Conservation (phyloP, 306 rosid genomes). For the Trifolium subterraneum region DNA sequence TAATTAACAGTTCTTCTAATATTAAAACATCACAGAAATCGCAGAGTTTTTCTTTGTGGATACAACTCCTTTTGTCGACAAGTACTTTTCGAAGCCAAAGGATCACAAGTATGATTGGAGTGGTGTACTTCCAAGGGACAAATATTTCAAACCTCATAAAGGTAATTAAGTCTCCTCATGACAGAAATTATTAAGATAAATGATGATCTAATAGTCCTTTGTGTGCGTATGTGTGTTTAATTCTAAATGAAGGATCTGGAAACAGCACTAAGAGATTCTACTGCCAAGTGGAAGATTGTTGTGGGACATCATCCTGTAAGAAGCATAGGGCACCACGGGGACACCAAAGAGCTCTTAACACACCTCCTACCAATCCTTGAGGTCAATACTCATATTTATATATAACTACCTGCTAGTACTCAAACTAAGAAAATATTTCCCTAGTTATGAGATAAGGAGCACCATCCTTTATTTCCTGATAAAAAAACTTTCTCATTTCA, state of each 20-base stretch:
- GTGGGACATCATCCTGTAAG: slow-evolving; percentile 56
- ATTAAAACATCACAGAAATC: slow-evolving; percentile 36
- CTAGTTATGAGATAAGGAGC: slow-evolving; percentile 6
- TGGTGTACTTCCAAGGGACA: slow-evolving; percentile 54
- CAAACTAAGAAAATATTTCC: neutral
- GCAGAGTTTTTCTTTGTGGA: slow-evolving; percentile 56
- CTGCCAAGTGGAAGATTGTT: slow-evolving; percentile 55
- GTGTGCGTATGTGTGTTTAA: neutral
- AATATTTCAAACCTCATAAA: slow-evolving; percentile 48
- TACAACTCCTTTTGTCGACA: slow-evolving; percentile 58
- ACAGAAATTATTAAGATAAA: slow-evolving; percentile 15
- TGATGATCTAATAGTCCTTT: neutral
- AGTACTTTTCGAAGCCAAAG: slow-evolving; percentile 48
- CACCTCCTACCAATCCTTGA: slow-evolving; percentile 56
- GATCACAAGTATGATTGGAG: slow-evolving; percentile 62
- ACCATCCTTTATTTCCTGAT: slow-evolving; percentile 22
- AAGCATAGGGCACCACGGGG: slow-evolving; percentile 59
- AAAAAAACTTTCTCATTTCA: neutral
- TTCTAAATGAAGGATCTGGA: slow-evolving; percentile 48
- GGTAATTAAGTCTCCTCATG: slow-evolving; percentile 33
- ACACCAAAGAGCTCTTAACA: slow-evolving; percentile 46
- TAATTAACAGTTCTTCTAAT: neutral
- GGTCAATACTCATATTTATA: slow-evolving; percentile 28
- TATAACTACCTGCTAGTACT: neutral
- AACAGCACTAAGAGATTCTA: slow-evolving; percentile 43